These are phyloP conservation scores for Volvox africanus DNA, from an alignment of 139 green algal species.

Conservation along the genomic window DNA sequence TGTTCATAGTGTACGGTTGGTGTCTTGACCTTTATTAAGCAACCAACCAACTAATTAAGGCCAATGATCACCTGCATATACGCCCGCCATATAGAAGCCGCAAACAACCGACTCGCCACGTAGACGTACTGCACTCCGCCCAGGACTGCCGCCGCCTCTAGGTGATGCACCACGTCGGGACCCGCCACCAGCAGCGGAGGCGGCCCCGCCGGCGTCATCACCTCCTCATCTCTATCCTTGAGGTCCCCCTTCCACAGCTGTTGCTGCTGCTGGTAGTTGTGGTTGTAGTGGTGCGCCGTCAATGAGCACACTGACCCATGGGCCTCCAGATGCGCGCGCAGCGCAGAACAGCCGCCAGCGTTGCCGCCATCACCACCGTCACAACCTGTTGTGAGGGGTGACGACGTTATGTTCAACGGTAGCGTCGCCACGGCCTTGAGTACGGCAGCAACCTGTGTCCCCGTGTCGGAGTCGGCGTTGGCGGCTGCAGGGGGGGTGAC, in stretches of 20 bases:
- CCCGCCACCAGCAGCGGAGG: conserved; percentile 37
- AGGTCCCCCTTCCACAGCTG: background rate
- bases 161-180: conserved; percentile 12
- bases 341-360: background rate
- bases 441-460: no score
- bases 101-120: conserved; percentile 11
- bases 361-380: background rate
- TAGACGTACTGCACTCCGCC: conserved; percentile 36
- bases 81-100: conserved; percentile 21
- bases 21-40: no score
- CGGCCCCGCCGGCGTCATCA: background rate
- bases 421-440: no score
- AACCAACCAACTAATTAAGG: background rate
- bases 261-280: background rate
- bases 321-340: background rate
- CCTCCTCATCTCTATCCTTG: background rate
- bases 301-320: conserved; percentile 1
- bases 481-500: background rate
- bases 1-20: no score
- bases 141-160: conserved; percentile 33
- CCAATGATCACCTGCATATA: conserved; percentile 22
- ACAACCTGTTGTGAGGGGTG: background rate
- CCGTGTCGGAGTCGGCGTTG: background rate
- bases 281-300: background rate
- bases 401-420: background rate